A percentile compares a stretch with the other conserved stretches of the same genome.
These are phyloP conservation scores for Xylaria arbuscula DNA, from an alignment of 2,329 filamentous ascomycete genomes.

Conservation along the genomic window DNA sequence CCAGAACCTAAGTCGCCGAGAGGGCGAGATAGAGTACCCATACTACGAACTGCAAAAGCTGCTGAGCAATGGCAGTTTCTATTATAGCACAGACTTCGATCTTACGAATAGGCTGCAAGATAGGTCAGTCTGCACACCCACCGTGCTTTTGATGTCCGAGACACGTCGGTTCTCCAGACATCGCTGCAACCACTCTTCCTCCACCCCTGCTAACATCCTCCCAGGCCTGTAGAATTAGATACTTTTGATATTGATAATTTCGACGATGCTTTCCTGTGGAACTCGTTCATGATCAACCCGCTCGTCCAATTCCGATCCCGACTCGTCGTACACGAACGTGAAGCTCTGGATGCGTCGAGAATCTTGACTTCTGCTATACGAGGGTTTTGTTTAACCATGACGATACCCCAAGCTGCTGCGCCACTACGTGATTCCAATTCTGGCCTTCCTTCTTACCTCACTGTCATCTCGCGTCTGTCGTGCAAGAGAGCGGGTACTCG, in stretches of 20 bases:
- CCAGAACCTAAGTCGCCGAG: constrained; percentile 70
- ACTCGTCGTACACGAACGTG: constrained; percentile 78
- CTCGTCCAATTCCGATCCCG: constrained; percentile 89
- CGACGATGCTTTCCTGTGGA: constrained; percentile 95
- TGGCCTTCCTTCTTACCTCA: constrained; percentile 84
- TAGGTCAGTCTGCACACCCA: constrained; percentile 61
- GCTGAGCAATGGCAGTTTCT: constrained; percentile 92
- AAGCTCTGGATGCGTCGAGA: constrained; percentile 83
- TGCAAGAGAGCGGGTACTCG: constrained; percentile 91
- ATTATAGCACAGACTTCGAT: constrained; percentile 98
- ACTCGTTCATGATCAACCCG: constrained; percentile 97
- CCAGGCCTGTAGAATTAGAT: constrained; percentile 76
- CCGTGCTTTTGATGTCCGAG: constrained; percentile 9
- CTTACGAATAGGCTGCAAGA: constrained; percentile 93
- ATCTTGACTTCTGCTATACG: constrained; percentile 94
- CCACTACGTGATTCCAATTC: constrained; percentile 73
- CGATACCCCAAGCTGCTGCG: constrained; percentile 80
- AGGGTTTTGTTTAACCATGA: constrained; percentile 89
- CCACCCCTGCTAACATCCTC: constrained; percentile 38
- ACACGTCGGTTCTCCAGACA: constrained; percentile 25
- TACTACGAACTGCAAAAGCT: constrained; percentile 92
- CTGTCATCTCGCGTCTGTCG: constrained; percentile 90
- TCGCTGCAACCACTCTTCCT: neutral
- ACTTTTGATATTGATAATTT: constrained; percentile 93
- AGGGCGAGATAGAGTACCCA: constrained; percentile 83